Conservation (phyloP, 2,329 filamentous ascomycete genomes). For the Dryadomyces quercivorus region DNA sequence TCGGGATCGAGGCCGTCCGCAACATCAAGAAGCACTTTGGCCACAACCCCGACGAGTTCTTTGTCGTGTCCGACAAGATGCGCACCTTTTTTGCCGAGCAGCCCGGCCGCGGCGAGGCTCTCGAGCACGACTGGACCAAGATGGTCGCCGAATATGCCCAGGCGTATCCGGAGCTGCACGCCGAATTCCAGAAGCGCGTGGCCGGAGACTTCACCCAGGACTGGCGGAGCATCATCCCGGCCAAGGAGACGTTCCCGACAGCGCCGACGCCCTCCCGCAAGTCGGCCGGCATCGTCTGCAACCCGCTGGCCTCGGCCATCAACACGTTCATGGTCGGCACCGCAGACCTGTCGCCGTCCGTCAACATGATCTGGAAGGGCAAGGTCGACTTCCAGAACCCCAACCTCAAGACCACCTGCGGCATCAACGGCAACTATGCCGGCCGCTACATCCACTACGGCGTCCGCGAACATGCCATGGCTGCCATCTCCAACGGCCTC, state of each 20-base stretch:
- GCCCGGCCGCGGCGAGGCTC: constrained; percentile 28
- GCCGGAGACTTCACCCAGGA: constrained; percentile 33
- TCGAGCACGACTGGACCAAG: constrained; percentile 35
- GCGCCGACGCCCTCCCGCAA: constrained; percentile 36
- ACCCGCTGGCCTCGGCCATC: constrained; percentile 29
- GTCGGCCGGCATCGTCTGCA: constrained; percentile 34
- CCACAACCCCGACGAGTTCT: constrained; percentile 35
- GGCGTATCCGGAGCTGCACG: constrained; percentile 14
- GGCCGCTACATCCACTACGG: constrained; percentile 49
- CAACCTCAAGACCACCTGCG: constrained; percentile 10
- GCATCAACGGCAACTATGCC: constrained; percentile 18
- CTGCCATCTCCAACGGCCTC: constrained; percentile 42
- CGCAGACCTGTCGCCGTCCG: constrained; percentile 32
- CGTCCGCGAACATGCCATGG: constrained; percentile 51
- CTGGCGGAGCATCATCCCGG: constrained; percentile 38
- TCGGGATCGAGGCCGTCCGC: constrained; percentile 38
- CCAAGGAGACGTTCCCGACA: constrained; percentile 27
- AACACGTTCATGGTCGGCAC: constrained; percentile 33
- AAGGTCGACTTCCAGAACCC: constrained; percentile 37
- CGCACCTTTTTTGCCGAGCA: constrained; percentile 39
- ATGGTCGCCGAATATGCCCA: constrained; percentile 15
- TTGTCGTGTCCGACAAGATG: constrained; percentile 31
- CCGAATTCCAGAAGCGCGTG: constrained; percentile 34
- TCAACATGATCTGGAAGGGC: constrained; percentile 36
- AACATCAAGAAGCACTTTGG: constrained; percentile 39